Evolutionary conservation across 2,329 filamentous ascomycete genomes (phyloP).

Genomic region (Camillea tinctor): DNA sequence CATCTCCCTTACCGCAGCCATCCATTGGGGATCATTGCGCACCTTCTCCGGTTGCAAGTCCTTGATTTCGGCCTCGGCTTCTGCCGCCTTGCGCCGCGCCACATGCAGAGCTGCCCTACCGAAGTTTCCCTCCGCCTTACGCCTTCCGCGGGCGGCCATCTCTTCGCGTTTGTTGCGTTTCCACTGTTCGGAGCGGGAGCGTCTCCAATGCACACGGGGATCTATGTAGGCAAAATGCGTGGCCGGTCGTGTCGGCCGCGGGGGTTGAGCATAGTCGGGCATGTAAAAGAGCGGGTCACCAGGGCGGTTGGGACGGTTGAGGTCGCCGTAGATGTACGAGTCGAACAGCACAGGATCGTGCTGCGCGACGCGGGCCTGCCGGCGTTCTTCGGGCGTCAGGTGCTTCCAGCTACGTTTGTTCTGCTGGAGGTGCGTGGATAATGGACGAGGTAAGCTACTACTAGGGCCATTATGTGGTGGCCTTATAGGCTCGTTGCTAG

Average conservation of each 20-base stretch:
- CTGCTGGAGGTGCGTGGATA: neutral
- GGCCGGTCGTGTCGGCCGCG: slow-evolving; percentile 22
- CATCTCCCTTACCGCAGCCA: slow-evolving; percentile 39
- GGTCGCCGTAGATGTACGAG: slow-evolving; percentile 39
- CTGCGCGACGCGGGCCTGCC: slow-evolving; percentile 21
- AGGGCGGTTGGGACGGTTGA: slow-evolving; percentile 28
- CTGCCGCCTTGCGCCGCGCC: slow-evolving; percentile 35
- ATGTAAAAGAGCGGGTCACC: slow-evolving; percentile 21
- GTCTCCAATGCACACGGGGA: slow-evolving; percentile 48
- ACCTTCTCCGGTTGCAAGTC: slow-evolving; percentile 46
- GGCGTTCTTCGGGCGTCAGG: slow-evolving; percentile 10
- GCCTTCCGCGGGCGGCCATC: slow-evolving; percentile 46
- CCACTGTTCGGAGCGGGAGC: slow-evolving; percentile 45
- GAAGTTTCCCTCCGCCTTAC: slow-evolving; percentile 51
- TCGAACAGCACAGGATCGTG: slow-evolving; percentile 35
- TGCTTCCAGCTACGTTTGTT: slow-evolving; percentile 7
- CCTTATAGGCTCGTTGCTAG: neutral
- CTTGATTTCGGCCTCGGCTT: slow-evolving; percentile 18
- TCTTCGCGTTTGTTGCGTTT: slow-evolving; percentile 47
- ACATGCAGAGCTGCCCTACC: slow-evolving; percentile 39
- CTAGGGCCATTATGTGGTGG: no score
- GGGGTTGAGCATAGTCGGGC: slow-evolving; percentile 11
- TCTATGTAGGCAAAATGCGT: slow-evolving; percentile 47
- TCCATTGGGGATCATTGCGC: slow-evolving; percentile 44
- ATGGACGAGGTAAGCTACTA: no score